Evolutionary conservation across 164 flowering plant genomes (phyloP), one percentile per base, ranked within the genome.

Genomic region (Piper betle): DNA sequence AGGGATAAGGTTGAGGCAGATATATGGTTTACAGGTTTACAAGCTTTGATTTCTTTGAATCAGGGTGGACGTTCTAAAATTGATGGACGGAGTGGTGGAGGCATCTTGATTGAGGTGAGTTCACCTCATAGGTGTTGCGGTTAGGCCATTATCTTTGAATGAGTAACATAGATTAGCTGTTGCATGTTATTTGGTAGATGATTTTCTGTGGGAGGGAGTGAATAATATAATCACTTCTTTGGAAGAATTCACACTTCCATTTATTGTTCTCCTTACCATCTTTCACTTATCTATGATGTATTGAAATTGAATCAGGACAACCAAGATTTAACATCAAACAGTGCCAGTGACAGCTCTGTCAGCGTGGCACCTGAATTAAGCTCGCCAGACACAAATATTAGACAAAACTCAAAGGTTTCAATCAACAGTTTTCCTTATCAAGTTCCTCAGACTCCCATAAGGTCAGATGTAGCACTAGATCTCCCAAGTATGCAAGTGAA

Each of bases 1-100:
- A 89, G 90, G 80, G 97, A 90, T 72, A 88, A 83, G 79, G 85
- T 84, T 80, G 96, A 93, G 80, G 88, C 94, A 11, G 97, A 90
- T 71, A 81, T 77, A 78, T 93, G 99, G 99, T 83, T 93, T 73
- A 85, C 91, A 57, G 97, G 97, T 66, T 86, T 90, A 55, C 82
- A 76, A 77, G 79, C 92, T 56, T 71, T 90, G 68, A 81, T 86
- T 73, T 69, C 91, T 64, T 76, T 82, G 25, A 86, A 91, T 55
- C 91, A 85, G 69, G 81, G 82, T 75, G 97, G 92, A 37, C 94
- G 97, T 57, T 86, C 96, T 52, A 93, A 93, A 81, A 86, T 93
- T 65, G 98, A 92, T 75, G 96, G 96, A 57, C 80, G 96, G 93
- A 77, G 71, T 81, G 98, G 87, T 68, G 98, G 89, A 66, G 84